Evolutionary conservation across 495 filamentous ascomycete genomes (phyloP).

Genomic region (Lasiosphaeria ovina): DNA sequence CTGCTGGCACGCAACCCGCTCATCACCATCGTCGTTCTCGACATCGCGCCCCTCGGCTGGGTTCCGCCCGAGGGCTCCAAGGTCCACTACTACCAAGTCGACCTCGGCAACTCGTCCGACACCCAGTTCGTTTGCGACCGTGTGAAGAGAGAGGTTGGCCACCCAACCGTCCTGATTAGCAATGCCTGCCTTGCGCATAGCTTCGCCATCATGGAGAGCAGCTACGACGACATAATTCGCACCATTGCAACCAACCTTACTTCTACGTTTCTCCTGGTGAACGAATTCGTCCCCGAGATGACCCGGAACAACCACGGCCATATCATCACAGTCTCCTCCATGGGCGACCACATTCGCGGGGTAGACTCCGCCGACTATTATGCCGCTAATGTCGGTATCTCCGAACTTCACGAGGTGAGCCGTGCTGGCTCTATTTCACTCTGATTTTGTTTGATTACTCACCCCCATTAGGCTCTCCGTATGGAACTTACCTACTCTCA

Average conservation of each 20-base stretch:
- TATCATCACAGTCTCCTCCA: conserved; percentile 25
- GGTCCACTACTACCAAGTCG: conserved; percentile 27
- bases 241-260: conserved; percentile 27
- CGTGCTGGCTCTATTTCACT: background rate
- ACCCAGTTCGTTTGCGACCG: conserved; percentile 17
- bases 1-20: conserved; percentile 22
- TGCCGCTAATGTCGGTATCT: conserved; percentile 25
- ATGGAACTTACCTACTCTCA: conserved; percentile 25
- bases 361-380: conserved; percentile 24
- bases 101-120: conserved; percentile 21
- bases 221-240: conserved; percentile 24
- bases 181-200: conserved; percentile 27
- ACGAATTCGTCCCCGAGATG: conserved; percentile 31
- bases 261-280: conserved; percentile 27
- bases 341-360: conserved; percentile 17
- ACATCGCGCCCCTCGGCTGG: conserved; percentile 24
- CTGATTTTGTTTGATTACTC: background rate
- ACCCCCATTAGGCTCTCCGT: conserved; percentile 15
- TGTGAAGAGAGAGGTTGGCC: conserved; percentile 23
- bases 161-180: conserved; percentile 31
- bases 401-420: conserved; percentile 20
- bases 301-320: conserved; percentile 25
- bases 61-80: conserved; percentile 8
- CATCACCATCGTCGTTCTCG: conserved; percentile 22
- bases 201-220: conserved; percentile 22